phyloP scores from a whole-genome alignment of 192 early-diverging fungal species.

The Entomortierella beljakovae region DNA sequence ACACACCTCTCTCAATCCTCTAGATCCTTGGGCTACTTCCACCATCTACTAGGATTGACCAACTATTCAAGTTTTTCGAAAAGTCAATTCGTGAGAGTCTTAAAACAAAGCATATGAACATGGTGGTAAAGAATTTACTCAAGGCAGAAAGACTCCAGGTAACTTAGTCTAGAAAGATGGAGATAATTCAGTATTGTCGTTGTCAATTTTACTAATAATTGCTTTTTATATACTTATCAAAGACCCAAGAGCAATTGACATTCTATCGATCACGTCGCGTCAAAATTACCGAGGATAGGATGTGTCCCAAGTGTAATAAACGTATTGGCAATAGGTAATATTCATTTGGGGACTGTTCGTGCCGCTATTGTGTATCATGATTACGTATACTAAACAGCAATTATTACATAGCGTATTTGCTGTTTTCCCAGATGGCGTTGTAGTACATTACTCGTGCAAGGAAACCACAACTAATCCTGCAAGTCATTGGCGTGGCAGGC shows the following conservation, averaged over 20 bases:
- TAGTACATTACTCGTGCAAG: constrained; percentile 83
- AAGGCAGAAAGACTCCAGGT: constrained; percentile 77
- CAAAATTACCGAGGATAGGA: constrained; percentile 77
- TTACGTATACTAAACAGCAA: not conserved
- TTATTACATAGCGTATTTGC: constrained; percentile 72
- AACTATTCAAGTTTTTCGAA: constrained; percentile 70
- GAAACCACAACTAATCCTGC: constrained; percentile 52
- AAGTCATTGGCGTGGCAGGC: constrained; percentile 33
- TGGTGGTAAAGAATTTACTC: constrained; percentile 76
- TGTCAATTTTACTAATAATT: not conserved
- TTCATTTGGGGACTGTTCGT: not conserved
- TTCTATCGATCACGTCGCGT: constrained; percentile 69
- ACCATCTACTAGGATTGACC: constrained; percentile 44
- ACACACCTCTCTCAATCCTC: not conserved
- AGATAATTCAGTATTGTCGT: not conserved
- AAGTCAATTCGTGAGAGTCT: constrained; percentile 73
- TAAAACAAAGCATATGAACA: constrained; percentile 68
- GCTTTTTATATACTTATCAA: constrained; percentile 3
- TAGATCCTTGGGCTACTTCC: constrained; percentile 61
- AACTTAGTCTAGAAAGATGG: not conserved
- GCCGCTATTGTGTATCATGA: not conserved
- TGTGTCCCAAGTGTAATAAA: constrained; percentile 79
- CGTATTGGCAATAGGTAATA: constrained; percentile 70
- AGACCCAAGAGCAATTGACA: constrained; percentile 75
- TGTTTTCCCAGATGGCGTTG: constrained; percentile 74